Conservation (phyloP, 768 basidiomycete species). For the Phanerodontia chrysosporium region DNA sequence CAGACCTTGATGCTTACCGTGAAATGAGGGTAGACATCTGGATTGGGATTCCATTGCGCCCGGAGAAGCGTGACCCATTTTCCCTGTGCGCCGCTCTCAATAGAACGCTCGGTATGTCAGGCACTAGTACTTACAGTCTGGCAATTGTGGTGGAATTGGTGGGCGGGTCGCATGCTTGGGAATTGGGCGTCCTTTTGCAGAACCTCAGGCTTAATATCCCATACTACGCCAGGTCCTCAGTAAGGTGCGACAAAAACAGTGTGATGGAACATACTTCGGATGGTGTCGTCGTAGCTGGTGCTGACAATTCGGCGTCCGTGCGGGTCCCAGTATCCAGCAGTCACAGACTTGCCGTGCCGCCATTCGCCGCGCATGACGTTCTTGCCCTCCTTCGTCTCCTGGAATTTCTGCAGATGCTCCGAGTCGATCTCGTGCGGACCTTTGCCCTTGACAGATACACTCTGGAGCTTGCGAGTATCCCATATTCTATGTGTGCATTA, state of each 20-base stretch:
- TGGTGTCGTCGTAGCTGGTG: conserved; percentile 78
- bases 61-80: conserved; percentile 77
- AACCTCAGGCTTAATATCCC: conserved; percentile 59
- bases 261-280: conserved; percentile 51
- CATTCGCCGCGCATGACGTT: conserved; percentile 60
- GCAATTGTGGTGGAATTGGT: conserved; percentile 64
- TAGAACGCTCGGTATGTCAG: no score
- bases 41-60: conserved; percentile 76
- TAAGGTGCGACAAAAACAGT: not conserved
- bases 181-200: conserved; percentile 48
- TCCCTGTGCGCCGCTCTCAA: conserved; percentile 53
- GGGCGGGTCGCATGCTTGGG: conserved; percentile 60
- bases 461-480: conserved; percentile 67
- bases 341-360: conserved; percentile 71
- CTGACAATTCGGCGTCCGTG: conserved; percentile 75
- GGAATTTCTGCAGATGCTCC: conserved; percentile 45
- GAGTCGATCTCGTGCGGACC: conserved; percentile 30
- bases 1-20: conserved; percentile 43
- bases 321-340: conserved; percentile 84
- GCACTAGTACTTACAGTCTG: conserved; percentile 65
- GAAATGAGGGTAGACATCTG: conserved; percentile 79
- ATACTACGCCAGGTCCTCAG: conserved; percentile 44
- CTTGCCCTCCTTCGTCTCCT: conserved; percentile 48
- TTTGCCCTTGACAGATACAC: conserved; percentile 28
- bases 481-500: conserved; percentile 51